Evolutionary conservation across 164 flowering plant genomes (phyloP).

Genomic region (Platanus orientalis): DNA sequence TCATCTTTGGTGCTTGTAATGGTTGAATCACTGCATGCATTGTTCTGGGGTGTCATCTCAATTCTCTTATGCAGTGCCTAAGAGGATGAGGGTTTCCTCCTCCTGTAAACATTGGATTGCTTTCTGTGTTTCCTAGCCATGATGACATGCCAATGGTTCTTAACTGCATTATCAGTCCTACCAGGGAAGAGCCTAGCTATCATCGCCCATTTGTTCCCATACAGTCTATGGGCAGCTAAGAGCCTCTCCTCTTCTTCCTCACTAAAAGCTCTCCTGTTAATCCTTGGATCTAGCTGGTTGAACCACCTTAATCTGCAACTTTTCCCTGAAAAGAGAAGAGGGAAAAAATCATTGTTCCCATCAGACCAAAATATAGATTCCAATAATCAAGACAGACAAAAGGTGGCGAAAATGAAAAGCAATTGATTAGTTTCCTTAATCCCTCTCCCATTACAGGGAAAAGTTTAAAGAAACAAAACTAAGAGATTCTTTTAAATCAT

Average conservation of each 20-base stretch:
- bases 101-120: background rate
- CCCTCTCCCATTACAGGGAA: too few relatives aligned
- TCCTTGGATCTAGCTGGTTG: background rate
- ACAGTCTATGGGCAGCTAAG: background rate
- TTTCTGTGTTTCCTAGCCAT: slow-evolving; percentile 3
- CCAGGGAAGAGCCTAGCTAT: slow-evolving; percentile 1
- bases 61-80: background rate
- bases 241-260: background rate
- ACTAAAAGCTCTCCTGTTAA: background rate
- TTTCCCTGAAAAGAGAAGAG: background rate
- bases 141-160: slow-evolving; percentile 2
- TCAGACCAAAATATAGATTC: too few relatives aligned
- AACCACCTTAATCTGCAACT: slow-evolving; percentile 1
- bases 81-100: background rate
- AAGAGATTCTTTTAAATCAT: too few relatives aligned
- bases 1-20: background rate
- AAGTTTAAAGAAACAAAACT: too few relatives aligned
- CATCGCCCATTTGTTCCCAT: background rate
- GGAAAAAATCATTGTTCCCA: background rate
- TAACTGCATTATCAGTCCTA: background rate
- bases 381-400: too few relatives aligned
- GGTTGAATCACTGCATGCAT: slow-evolving; percentile 3
- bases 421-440: too few relatives aligned
- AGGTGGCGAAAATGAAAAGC: too few relatives aligned
- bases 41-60: background rate